Base-by-base conservation (phyloP, 208 protist species). In the Crithidia expoeki region DNA sequence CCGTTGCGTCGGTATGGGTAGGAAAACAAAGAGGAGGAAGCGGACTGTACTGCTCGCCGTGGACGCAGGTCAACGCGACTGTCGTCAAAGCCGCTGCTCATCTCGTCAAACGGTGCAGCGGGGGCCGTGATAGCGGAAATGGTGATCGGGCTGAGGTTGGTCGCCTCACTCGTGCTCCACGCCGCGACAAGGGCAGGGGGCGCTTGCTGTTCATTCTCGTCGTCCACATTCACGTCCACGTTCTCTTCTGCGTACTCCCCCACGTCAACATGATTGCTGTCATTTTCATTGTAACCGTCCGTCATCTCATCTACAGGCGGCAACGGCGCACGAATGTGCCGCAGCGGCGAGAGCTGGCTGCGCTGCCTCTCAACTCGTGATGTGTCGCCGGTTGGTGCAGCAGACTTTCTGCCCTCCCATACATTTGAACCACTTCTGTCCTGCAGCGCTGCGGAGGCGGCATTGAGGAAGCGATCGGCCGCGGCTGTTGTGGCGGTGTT, bases 101-200 rank as follows among this genome's bases (percentile, higher is more conserved):
- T n/a, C 25, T 38, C 51, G 14, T 49, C 28, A 7, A 28, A 33
- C n/a, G 0, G 16, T 6, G 52, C 28, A 7, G 14, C 19, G 1
- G 38, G 30, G 14, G 23, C 44, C 23, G 47, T 61, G 59, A 67
- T 74, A 36, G 59, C 17, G 23, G 56, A 57, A 19, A 51, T 44
- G 17, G 59, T 50, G 32, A 74, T 62, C 30, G 72, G 72, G 34
- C 58, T 73, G 46, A 72, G 23, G 19, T 42, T 65, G 2, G 5
- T 36, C 19, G 21, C 34, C 42, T 63, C 72, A 30, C 72, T 56
- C 32, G 66, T 68, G 72, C 65, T 58, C 65, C 65, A 71, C 42
- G 72, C 65, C 2, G 36, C 65, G 30, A 72, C n/a, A 49, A 71
- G 63, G 9, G 71, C 34, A 4, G 63, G 62, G 23, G 30, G 32